These are phyloP conservation scores for Coemansia sp. DNA, from an alignment of 192 early-diverging fungal genomes.

Conservation along the genomic window DNA sequence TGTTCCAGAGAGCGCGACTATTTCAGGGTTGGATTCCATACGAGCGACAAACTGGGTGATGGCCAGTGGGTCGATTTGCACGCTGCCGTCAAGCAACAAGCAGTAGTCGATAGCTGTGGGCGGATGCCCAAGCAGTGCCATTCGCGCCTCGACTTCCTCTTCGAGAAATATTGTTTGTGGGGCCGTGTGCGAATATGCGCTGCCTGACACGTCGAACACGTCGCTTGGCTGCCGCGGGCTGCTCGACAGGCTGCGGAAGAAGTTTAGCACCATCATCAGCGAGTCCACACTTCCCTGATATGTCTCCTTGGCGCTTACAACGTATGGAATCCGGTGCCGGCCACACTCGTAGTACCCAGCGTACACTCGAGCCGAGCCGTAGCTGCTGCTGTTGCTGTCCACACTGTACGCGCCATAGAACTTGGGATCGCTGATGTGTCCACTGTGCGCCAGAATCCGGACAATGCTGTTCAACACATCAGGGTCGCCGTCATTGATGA, in stretches of 20 bases:
- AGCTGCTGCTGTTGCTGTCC: slow-evolving; percentile 25
- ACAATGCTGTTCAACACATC: slow-evolving; percentile 28
- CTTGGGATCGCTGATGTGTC: slow-evolving; percentile 40
- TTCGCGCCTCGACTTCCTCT: slow-evolving; percentile 47
- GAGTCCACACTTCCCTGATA: slow-evolving; percentile 46
- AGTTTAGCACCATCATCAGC: slow-evolving; percentile 53
- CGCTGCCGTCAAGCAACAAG: slow-evolving; percentile 37
- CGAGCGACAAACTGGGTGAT: slow-evolving; percentile 51
- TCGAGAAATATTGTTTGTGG: slow-evolving; percentile 45
- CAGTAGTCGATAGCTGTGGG: slow-evolving; percentile 25
- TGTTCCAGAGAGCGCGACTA: slow-evolving; percentile 39
- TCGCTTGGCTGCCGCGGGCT: slow-evolving; percentile 9
- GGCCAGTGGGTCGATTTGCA: slow-evolving; percentile 47
- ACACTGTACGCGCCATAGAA: slow-evolving; percentile 49
- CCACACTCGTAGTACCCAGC: slow-evolving; percentile 89
- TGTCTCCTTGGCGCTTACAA: slow-evolving; percentile 83
- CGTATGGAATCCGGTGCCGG: slow-evolving; percentile 87
- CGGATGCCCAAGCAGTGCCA: slow-evolving; percentile 35
- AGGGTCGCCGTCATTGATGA: slow-evolving; percentile 45
- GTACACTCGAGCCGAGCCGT: slow-evolving; percentile 65
- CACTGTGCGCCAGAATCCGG: slow-evolving; percentile 42
- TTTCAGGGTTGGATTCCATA: slow-evolving; percentile 31
- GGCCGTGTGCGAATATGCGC: neutral
- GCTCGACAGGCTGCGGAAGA: slow-evolving; percentile 42
- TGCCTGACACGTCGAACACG: neutral